A percentile compares a stretch with the other conserved stretches of the same genome.
These are phyloP conservation scores for Russula sp. DNA, from an alignment of 768 basidiomycete species.

Conservation along the genomic window DNA sequence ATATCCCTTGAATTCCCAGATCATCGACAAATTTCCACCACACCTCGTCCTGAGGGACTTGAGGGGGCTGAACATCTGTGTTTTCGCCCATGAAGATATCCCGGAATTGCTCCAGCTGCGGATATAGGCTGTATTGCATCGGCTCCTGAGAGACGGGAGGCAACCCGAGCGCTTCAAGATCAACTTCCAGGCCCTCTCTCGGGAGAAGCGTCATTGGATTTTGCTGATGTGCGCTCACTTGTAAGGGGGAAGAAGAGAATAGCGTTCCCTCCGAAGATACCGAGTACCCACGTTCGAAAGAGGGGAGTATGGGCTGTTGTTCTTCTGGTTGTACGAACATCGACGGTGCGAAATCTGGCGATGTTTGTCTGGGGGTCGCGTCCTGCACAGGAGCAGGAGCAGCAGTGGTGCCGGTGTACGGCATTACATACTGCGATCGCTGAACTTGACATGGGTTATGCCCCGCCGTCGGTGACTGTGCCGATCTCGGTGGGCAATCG, in stretches of 20 bases:
- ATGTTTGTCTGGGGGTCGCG: not conserved
- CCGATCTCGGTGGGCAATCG: constrained; percentile 1
- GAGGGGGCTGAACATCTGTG: constrained; percentile 4
- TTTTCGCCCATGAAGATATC: constrained; percentile 26
- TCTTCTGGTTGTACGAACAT: constrained; percentile 4
- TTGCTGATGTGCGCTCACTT: constrained; percentile 8
- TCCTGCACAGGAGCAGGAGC: not conserved
- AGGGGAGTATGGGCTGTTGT: constrained; percentile 9
- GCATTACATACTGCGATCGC: constrained; percentile 15
- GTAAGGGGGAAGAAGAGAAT: not conserved
- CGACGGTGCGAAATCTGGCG: constrained; percentile 3
- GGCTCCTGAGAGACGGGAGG: constrained; percentile 8
- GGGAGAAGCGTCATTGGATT: not conserved
- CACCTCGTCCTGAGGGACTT: constrained; percentile 38
- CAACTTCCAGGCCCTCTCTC: constrained; percentile 15
- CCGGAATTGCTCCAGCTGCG: constrained; percentile 22
- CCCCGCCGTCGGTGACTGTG: not conserved
- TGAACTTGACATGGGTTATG: not conserved
- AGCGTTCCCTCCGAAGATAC: not conserved
- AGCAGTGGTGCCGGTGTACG: constrained; percentile 1
- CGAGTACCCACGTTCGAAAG: constrained; percentile 8
- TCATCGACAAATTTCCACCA: constrained; percentile 42
- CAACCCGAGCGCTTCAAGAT: constrained; percentile 14
- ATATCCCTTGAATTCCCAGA: constrained; percentile 32
- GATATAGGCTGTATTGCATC: constrained; percentile 22